phyloP scores from a whole-genome alignment of 2,329 filamentous ascomycete genomes.

The Pestalotiopsis sp. region DNA sequence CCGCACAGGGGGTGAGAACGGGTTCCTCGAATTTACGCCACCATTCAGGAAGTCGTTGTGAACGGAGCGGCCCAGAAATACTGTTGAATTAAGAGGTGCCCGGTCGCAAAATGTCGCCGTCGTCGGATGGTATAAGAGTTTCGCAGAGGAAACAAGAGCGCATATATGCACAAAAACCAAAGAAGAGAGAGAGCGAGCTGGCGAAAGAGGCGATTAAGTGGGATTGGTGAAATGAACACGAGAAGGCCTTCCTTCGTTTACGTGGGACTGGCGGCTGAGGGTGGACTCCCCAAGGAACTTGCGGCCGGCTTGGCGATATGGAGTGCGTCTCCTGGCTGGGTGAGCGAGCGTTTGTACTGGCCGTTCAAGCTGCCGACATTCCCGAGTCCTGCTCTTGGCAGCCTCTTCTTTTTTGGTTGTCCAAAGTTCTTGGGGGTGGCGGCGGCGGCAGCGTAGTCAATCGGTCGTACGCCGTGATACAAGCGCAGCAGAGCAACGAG shows the following conservation, averaged over 20 bases:
- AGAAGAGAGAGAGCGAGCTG: background rate
- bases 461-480: background rate
- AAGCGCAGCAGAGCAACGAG: background rate
- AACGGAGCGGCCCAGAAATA: constrained; percentile 5
- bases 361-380: background rate
- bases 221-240: background rate
- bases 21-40: constrained; percentile 21
- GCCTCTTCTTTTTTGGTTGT: background rate
- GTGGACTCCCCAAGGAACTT: constrained; percentile 2
- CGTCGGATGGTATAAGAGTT: background rate
- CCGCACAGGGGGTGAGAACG: constrained; percentile 23
- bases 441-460: background rate
- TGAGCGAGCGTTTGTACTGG: background rate
- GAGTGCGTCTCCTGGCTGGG: background rate
- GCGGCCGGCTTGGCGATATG: constrained; percentile 6
- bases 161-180: background rate
- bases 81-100: background rate
- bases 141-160: background rate
- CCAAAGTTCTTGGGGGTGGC: background rate
- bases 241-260: background rate
- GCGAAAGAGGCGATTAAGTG: background rate
- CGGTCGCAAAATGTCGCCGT: background rate
- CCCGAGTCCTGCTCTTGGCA: background rate
- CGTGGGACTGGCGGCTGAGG: background rate
- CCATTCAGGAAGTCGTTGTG: constrained; percentile 22